phyloP scores from a whole-genome alignment of 2,329 filamentous ascomycete species.

The Colletotrichum chlorophyti region DNA sequence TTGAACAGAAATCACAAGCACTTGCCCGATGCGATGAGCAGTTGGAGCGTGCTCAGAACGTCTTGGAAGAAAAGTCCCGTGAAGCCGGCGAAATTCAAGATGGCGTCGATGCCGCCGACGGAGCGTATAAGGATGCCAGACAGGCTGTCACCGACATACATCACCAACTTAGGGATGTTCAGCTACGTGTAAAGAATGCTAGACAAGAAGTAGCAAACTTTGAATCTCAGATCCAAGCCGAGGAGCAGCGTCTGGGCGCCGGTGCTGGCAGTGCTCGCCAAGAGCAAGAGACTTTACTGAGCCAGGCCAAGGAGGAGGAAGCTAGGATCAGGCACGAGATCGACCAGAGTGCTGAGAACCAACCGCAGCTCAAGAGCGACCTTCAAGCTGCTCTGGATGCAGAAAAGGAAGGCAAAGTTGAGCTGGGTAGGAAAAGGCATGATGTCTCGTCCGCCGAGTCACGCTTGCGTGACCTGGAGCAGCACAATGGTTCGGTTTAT shows the following conservation, averaged over 20 bases:
- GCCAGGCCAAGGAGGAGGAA: constrained; percentile 33
- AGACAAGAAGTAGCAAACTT: constrained; percentile 53
- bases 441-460: constrained; percentile 29
- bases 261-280: constrained; percentile 73
- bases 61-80: neutral
- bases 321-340: constrained; percentile 26
- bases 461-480: constrained; percentile 15
- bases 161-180: constrained; percentile 65
- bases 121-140: constrained; percentile 58
- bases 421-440: constrained; percentile 23
- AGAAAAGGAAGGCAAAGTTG: neutral
- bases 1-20: constrained; percentile 49
- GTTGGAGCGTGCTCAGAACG: constrained; percentile 1
- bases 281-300: constrained; percentile 43
- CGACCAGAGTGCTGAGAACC: neutral
- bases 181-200: constrained; percentile 61
- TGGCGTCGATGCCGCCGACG: constrained; percentile 24
- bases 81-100: constrained; percentile 5
- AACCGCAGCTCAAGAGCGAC: constrained; percentile 4
- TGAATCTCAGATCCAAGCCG: constrained; percentile 57
- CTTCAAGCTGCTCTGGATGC: neutral
- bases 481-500: constrained; percentile 56
- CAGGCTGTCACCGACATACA: constrained; percentile 64
- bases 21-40: constrained; percentile 35
- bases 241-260: constrained; percentile 68